A percentile compares a stretch with the other conserved stretches of the same genome.
Conservation (phyloP, 768 basidiomycete genomes). For the Boletus reticuloceps region DNA sequence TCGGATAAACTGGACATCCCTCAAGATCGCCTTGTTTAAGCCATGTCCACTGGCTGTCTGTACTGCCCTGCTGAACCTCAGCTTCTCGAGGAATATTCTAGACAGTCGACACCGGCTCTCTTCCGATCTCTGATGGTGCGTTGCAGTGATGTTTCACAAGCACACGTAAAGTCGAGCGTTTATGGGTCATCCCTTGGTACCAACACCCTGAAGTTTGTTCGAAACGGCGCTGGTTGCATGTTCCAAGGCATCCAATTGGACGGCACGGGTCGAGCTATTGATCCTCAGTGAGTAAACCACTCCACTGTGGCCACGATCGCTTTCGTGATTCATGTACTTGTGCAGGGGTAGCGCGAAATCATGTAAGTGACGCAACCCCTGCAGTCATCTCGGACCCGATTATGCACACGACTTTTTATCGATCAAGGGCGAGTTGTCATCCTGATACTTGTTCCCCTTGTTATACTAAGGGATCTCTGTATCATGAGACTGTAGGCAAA, state of each 20-base stretch:
- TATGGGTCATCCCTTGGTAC: slow-evolving; percentile 36
- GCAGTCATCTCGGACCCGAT: background rate
- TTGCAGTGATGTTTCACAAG: too few relatives aligned
- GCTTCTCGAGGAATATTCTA: slow-evolving; percentile 34
- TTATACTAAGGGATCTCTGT: too few relatives aligned
- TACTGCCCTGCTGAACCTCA: background rate
- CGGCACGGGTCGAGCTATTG: slow-evolving; percentile 35
- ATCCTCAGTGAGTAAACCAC: slow-evolving; percentile 32
- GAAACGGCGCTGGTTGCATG: slow-evolving; percentile 9
- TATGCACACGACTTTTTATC: too few relatives aligned
- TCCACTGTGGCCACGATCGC: too few relatives aligned
- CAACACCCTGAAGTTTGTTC: slow-evolving; percentile 46
- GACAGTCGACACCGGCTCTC: slow-evolving; percentile 38
- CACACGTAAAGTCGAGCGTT: too few relatives aligned
- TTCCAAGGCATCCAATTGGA: slow-evolving; percentile 37
- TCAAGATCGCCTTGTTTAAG: slow-evolving; percentile 37
- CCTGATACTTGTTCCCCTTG: too few relatives aligned
- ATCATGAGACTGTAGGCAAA: too few relatives aligned
- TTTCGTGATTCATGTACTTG: slow-evolving; percentile 39
- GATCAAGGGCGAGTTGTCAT: too few relatives aligned
- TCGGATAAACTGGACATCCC: slow-evolving; percentile 40
- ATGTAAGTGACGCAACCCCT: slow-evolving; percentile 31
- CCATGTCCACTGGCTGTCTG: slow-evolving; percentile 21
- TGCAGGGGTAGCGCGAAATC: slow-evolving; percentile 48
- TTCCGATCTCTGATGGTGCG: too few relatives aligned